Evolutionary conservation across 306 rosid genomes (phyloP), one percentile per base, ranked within the genome.

Genomic region (Abrus precatorius): DNA sequence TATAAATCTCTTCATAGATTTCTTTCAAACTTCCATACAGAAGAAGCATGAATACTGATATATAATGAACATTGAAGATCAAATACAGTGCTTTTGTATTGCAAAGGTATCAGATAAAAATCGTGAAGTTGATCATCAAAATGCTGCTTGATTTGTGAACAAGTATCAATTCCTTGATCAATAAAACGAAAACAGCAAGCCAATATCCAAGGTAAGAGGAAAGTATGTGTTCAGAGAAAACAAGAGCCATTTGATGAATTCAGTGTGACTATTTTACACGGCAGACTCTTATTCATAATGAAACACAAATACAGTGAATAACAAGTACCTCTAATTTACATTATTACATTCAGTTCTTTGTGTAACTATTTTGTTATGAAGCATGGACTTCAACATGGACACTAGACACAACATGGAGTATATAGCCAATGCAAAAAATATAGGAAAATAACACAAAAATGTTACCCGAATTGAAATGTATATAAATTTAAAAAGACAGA

Each of bases 1-100:
- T 10, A 47, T 5, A 38, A 59, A 75, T 82, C 56, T 82, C 60
- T 29, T 50, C 48, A 40, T 49, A 49, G 69, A 44, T 44, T 66
- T 75, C 38, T 56, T 29, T 56, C 69, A 48, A 68, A 75, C 40
- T 55, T 66, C n/a, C 62, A 54, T 14, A 13, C 38, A 74, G 28
- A 70, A 41, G 48, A 70, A 41, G 48, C 50, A 48, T 28, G 72
- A 59, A 20, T 68, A 66, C 32, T 40, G 33, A 20, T 20, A 27
- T 38, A 33, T 13, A 59, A 13, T n/a, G 12, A 45, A 57, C 40
- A 53, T 44, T 9, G 4, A 41, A 72, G 33, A 56, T 67, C 55
- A 44, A 6, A n/a, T 64, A 65, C 7, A 65, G 3, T 41, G 55
- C 66, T n/a, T 55, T 9, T 73, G 36, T 34, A 34, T 52, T n/a